Conservation (phyloP, 2,329 filamentous ascomycete species). For the Fusarium sp. region DNA sequence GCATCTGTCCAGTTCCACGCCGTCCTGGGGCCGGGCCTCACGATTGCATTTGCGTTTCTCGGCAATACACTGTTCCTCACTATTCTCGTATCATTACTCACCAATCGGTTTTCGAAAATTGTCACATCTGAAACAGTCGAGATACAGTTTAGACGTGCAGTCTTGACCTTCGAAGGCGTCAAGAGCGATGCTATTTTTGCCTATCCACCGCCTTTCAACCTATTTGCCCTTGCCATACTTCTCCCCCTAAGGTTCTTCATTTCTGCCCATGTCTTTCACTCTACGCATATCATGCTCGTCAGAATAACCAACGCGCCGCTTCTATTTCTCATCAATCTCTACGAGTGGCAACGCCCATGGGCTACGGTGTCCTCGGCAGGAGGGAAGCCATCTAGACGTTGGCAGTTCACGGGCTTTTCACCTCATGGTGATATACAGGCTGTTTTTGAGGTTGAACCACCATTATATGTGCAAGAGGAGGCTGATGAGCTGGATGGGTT, state of each 20-base stretch:
- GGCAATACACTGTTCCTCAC: slow-evolving; percentile 77
- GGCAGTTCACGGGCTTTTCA: slow-evolving; percentile 62
- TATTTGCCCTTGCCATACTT: slow-evolving; percentile 73
- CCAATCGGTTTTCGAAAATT: slow-evolving; percentile 78
- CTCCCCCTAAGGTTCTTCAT: slow-evolving; percentile 76
- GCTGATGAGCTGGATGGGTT: slow-evolving; percentile 24
- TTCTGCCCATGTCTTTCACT: slow-evolving; percentile 76
- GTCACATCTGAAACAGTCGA: slow-evolving; percentile 77
- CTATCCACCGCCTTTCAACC: slow-evolving; percentile 79
- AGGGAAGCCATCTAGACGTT: slow-evolving; percentile 32
- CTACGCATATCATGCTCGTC: slow-evolving; percentile 76
- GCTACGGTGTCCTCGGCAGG: neutral
- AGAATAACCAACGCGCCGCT: slow-evolving; percentile 74
- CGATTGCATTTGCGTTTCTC: slow-evolving; percentile 80
- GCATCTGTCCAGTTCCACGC: slow-evolving; percentile 71
- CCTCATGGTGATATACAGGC: slow-evolving; percentile 73
- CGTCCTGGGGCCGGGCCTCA: slow-evolving; percentile 77
- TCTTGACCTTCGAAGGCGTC: slow-evolving; percentile 80
- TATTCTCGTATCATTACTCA: slow-evolving; percentile 80
- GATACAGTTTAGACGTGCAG: slow-evolving; percentile 78
- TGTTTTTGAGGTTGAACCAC: slow-evolving; percentile 73
- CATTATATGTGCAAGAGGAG: slow-evolving; percentile 42
- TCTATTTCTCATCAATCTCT: slow-evolving; percentile 71
- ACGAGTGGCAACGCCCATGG: slow-evolving; percentile 65
- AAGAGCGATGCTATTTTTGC: slow-evolving; percentile 79